phyloP scores from a whole-genome alignment of 106 monocot species.

The Dactylorhiza incarnata region DNA sequence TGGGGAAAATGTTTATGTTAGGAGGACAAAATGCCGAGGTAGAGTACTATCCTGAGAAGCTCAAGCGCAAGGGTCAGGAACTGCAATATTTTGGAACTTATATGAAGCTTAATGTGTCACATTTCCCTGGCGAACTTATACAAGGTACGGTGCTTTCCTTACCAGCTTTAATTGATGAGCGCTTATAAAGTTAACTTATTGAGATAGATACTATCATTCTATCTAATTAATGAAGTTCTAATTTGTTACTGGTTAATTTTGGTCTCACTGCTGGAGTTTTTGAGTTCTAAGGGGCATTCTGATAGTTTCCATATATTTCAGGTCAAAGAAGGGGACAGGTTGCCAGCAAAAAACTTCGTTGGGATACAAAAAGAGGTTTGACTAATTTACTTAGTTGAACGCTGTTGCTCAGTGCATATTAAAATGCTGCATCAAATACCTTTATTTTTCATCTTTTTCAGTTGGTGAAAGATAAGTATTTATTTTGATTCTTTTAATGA shows the following conservation, averaged over 20 bases:
- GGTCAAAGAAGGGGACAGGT: conserved; percentile 31
- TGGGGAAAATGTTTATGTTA: neutral
- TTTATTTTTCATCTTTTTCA: neutral
- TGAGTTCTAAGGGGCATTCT: neutral
- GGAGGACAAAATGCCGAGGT: conserved; percentile 21
- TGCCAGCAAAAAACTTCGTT: conserved; percentile 42
- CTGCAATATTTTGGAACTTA: conserved; percentile 43
- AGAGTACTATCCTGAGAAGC: conserved; percentile 29
- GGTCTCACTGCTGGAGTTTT: neutral
- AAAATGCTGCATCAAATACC: neutral
- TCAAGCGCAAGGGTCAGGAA: conserved; percentile 19
- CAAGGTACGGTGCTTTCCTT: conserved; percentile 29
- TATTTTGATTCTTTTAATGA: neutral
- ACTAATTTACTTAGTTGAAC: conserved; percentile 1
- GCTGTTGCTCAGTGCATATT: neutral
- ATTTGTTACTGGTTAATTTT: neutral
- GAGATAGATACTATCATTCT: neutral
- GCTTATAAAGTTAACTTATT: neutral
- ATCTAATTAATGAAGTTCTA: neutral
- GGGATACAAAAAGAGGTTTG: conserved; percentile 46
- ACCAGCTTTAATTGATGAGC: neutral
- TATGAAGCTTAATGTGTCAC: conserved; percentile 38
- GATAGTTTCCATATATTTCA: conserved; percentile 17
- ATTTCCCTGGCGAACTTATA: conserved; percentile 63
- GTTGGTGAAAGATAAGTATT: neutral